Conservation (phyloP, 148 eudicot genomes). For the Chenopodium berlandieri region DNA sequence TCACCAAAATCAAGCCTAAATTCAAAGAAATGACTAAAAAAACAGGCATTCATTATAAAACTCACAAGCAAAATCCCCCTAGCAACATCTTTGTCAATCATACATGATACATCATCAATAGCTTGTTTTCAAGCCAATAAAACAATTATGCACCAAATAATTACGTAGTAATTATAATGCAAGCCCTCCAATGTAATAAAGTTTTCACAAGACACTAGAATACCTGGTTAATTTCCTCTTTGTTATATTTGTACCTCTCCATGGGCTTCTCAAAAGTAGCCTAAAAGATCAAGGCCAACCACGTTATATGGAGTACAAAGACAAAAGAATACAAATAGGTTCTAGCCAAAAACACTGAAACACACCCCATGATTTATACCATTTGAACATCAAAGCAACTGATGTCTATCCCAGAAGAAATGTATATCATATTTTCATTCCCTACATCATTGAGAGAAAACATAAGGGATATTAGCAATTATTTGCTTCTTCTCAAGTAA, state of each 20-base stretch:
- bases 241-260: slow-evolving; percentile 68
- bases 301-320: background rate
- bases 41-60: too few species aligned
- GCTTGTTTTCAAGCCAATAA: background rate
- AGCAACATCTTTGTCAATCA: background rate
- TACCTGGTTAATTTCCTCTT: slow-evolving; percentile 97
- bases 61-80: background rate
- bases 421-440: slow-evolving; percentile 73
- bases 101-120: background rate
- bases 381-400: slow-evolving; percentile 69
- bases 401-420: slow-evolving; percentile 72
- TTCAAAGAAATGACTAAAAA: background rate
- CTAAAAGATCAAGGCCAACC: slow-evolving; percentile 36
- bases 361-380: slow-evolving; percentile 42
- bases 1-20: background rate
- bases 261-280: slow-evolving; percentile 54
- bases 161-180: background rate
- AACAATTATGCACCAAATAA: background rate
- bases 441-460: slow-evolving; percentile 45
- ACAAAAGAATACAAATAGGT: background rate
- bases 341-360: slow-evolving; percentile 9
- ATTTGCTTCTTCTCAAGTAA: background rate
- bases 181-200: background rate
- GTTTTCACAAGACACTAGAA: background rate
- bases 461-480: background rate